Evolutionary conservation across 495 filamentous ascomycete species (phyloP), one percentile per base, ranked within the genome.

Genomic region (Penicillium pulvis): DNA sequence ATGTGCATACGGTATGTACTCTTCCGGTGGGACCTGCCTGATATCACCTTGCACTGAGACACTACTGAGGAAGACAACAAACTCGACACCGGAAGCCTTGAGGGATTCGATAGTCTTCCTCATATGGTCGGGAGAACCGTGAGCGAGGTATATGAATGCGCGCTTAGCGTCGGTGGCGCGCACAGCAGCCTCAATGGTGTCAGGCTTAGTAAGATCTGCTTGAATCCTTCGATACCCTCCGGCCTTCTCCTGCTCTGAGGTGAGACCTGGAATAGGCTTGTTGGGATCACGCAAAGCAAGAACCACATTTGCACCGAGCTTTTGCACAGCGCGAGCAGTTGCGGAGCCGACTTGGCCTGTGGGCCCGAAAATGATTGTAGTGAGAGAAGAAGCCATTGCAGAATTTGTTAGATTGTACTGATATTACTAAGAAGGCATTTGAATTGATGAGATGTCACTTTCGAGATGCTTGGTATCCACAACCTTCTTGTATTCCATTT

Each of bases 11-110:
- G 64, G 54, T 16, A 63, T 52, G 10, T 61, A 31, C 9, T 67
- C 61, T n/a, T 7, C 16, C 1, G 58, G 28, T 14, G 43, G 0
- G 4, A 60, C 35, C 14, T 31, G 42, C 3, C 31, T 47, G 12
- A 36, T 16, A 19, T 60, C 58, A 10, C 41, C 53, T 6, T 28
- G 8, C 4, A 64, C 36, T 17, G 57, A 57, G 51, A 53, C 58
- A 35, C 61, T 64, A 49, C 64, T 67, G 31, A 67, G 46, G 10
- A 64, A 50, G 2, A 67, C 61, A 9, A 67, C 56, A 14, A 47
- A 59, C 11, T 67, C 55, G 20, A 67, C 55, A 6, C 64, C 64
- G n/a, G 58, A 46, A 0, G 51, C 31, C 28, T 61, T 61, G 11
- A 64, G 55, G 1, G 62, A 55, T 9, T 23, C 23, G 6, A 64